Conservation (phyloP, 106 monocot genomes). For the Phalaenopsis aphrodite region DNA sequence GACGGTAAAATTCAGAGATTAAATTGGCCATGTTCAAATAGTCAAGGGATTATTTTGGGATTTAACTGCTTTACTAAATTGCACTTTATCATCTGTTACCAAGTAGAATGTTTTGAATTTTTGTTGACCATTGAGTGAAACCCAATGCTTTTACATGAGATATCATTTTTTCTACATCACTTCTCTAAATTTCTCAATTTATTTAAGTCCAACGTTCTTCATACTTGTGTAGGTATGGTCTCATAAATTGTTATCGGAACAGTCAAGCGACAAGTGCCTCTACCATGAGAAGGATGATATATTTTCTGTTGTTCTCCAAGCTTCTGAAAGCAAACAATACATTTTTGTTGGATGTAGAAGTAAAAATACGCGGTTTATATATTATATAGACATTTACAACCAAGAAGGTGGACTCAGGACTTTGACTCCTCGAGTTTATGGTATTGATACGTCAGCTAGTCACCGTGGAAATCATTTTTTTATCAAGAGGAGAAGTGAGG, state of each 20-base stretch:
- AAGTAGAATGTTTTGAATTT: background rate
- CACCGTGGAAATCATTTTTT: slow-evolving; percentile 96
- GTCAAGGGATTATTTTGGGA: too few species aligned
- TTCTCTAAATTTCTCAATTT: background rate
- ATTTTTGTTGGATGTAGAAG: slow-evolving; percentile 83
- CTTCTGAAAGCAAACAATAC: slow-evolving; percentile 84
- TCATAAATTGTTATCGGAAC: slow-evolving; percentile 69
- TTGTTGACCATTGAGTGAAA: background rate
- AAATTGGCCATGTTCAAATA: too few species aligned
- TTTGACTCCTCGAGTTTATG: slow-evolving; percentile 69
- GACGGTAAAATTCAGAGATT: too few species aligned
- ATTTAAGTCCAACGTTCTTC: background rate
- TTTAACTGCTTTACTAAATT: too few species aligned
- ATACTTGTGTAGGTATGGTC: slow-evolving; percentile 60
- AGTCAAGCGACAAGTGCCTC: slow-evolving; percentile 79
- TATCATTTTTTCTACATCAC: background rate
- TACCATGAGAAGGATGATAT: slow-evolving; percentile 97
- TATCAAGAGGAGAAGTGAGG: slow-evolving; percentile 76
- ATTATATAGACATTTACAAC: slow-evolving; percentile 57
- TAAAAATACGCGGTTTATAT: slow-evolving; percentile 74
- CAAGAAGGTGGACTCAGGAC: slow-evolving; percentile 43
- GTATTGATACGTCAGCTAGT: slow-evolving; percentile 74
- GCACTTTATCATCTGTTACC: background rate
- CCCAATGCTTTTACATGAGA: background rate
- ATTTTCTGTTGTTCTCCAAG: slow-evolving; percentile 69